These are phyloP conservation scores for Lolium perenne DNA, from an alignment of 176 grass and related monocot genomes.

Conservation along the genomic window DNA sequence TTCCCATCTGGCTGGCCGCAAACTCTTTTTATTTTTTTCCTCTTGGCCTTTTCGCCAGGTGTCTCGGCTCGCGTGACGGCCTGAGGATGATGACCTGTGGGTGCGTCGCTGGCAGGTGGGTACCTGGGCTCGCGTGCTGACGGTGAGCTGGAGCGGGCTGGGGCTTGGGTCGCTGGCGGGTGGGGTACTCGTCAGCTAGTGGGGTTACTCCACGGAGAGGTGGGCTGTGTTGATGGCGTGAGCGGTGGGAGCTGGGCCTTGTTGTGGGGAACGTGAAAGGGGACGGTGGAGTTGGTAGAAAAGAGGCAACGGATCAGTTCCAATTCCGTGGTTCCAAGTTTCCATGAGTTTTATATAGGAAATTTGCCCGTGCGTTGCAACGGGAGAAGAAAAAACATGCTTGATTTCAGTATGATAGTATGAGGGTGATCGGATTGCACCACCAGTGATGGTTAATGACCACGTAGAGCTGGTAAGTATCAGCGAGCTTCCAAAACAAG, in stretches of 20 bases:
- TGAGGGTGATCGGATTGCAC: too few relatives aligned
- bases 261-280: not conserved
- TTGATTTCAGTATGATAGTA: too few relatives aligned
- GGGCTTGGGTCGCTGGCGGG: not conserved
- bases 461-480: too few relatives aligned
- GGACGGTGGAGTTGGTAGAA: not conserved
- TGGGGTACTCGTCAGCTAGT: not conserved
- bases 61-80: not conserved
- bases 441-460: too few relatives aligned
- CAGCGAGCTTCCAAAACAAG: too few relatives aligned
- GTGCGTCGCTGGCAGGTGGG: conserved; percentile 1
- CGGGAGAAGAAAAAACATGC: too few relatives aligned
- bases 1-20: not conserved
- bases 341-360: not conserved
- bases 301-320: conserved; percentile 31
- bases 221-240: not conserved
- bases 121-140: not conserved
- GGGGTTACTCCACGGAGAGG: not conserved
- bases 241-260: not conserved
- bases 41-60: conserved; percentile 21
- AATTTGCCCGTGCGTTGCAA: too few relatives aligned
- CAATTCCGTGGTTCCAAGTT: not conserved
- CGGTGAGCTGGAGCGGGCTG: not conserved
- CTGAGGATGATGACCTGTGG: not conserved
- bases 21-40: not conserved